phyloP scores from a whole-genome alignment of 306 rosid genomes.

The Heteromeles arbutifolia region DNA sequence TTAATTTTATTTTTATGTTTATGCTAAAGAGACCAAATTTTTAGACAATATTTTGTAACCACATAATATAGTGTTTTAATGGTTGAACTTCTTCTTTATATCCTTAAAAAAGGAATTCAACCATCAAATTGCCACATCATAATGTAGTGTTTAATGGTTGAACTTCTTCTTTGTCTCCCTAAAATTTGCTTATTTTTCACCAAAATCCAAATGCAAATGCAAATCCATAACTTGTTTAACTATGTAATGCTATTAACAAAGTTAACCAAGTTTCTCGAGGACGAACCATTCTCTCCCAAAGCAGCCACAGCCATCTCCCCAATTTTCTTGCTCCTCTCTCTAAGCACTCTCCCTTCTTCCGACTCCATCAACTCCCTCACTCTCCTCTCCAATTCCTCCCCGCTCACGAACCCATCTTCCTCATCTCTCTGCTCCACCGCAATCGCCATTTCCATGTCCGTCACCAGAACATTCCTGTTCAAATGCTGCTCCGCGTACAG shows the following conservation, averaged over 20 bases:
- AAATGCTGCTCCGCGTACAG: conserved; percentile 31
- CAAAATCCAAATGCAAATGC: background rate
- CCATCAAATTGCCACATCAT: too few species aligned
- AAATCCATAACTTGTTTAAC: background rate
- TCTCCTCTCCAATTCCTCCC: conserved; percentile 24
- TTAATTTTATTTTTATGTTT: too few species aligned
- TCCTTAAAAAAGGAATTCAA: too few species aligned
- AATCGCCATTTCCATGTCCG: conserved; percentile 25
- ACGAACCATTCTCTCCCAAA: conserved; percentile 19
- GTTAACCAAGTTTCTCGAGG: background rate
- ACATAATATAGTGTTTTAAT: too few species aligned
- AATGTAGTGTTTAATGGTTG: too few species aligned
- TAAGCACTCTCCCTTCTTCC: conserved; percentile 16
- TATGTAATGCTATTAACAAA: background rate
- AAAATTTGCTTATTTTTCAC: too few species aligned
- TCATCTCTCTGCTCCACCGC: conserved; percentile 20
- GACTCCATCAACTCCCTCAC: conserved; percentile 34
- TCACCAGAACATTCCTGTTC: conserved; percentile 24
- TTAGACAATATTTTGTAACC: too few species aligned
- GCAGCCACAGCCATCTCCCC: conserved; percentile 16
- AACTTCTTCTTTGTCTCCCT: too few species aligned
- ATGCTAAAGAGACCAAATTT: too few species aligned
- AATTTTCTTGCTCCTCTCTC: conserved; percentile 14
- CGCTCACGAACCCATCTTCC: conserved; percentile 24
- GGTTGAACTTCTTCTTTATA: too few species aligned